Evolutionary conservation across 2,329 filamentous ascomycete species (phyloP).

Genomic region (Alternaria sp.): DNA sequence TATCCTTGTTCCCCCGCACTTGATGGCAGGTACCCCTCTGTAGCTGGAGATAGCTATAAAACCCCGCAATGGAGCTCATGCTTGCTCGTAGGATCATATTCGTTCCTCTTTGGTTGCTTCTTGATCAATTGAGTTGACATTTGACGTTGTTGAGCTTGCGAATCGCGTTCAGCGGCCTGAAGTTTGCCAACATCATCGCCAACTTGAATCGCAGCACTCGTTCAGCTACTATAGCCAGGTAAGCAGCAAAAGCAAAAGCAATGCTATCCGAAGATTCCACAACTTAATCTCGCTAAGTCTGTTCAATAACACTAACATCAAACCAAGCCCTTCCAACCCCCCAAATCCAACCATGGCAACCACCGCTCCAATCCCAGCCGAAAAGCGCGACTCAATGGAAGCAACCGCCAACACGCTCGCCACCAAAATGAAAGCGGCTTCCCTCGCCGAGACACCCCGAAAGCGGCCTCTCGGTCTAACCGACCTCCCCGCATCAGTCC

Average conservation of each 20-base stretch:
- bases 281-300: accelerated
- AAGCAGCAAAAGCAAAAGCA: neutral
- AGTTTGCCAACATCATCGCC: neutral
- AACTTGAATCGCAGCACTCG: neutral
- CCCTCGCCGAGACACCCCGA: constrained; percentile 6
- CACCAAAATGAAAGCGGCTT: constrained; percentile 22
- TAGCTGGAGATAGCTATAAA: constrained; percentile 30
- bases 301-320: neutral
- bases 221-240: neutral
- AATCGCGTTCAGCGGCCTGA: neutral
- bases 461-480: constrained; percentile 36
- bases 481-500: constrained; percentile 36
- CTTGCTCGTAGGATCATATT: neutral
- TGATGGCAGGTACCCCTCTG: constrained; percentile 13
- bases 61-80: constrained; percentile 22
- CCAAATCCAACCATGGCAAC: neutral
- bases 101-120: neutral
- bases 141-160: neutral
- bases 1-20: constrained; percentile 40
- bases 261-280: neutral
- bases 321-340: neutral
- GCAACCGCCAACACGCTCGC: constrained; percentile 24
- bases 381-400: constrained; percentile 44
- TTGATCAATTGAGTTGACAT: neutral
- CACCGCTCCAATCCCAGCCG: neutral